Evolutionary conservation across 257 asterid genomes (phyloP), one percentile per base, ranked within the genome.

Genomic region (Galeopsis tetrahit): DNA sequence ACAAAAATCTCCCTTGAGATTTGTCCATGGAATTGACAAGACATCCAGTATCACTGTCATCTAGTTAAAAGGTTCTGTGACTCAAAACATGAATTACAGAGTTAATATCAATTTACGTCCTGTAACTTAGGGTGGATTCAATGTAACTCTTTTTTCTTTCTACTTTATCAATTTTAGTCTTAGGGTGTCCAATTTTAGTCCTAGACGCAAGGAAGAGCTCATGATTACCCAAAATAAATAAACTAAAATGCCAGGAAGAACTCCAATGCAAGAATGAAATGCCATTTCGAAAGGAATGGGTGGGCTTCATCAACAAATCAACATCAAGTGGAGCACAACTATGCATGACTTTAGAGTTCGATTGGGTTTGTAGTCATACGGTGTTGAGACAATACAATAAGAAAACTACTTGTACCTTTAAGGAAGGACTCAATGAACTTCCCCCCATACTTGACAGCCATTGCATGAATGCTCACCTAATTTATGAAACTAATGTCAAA

Each of bases 381-480:
- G 53, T 34, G 40, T 70, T 3, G 40, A 15, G 78, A 74, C 61
- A 56, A 74, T 43, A 31, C 56, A 8, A 21, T 36, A 48, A 21
- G 36, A 74, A 28, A 51, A 63, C 68, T 59, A 53, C 57, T 32
- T 28, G 2, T 83, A 91, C 97, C 96, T 91, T 78, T 91, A 60
- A 91, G 93, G 78, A 91, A 91, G 81, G 93, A 77, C 75, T 91
- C 95, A 13, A 91, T 78, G 83, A 83, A 91, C 85, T 87, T 91
- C 78, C 97, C 96, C 8, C 96, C 95, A 74, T 87, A 87, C 84
- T 89, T 91, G 81, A 91, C 89, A 68, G 95, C 93, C 90, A 89
- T 83, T 63, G 86, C 89, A 64, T 73, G 97, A 81, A 91, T 80
- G 36, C 77, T 86, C 77, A 91, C 95, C 97, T 91, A 69, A 72